Evolutionary conservation across 2,329 filamentous ascomycete genomes (phyloP), one percentile per base, ranked within the genome.

Genomic region (Botrytis aclada): DNA sequence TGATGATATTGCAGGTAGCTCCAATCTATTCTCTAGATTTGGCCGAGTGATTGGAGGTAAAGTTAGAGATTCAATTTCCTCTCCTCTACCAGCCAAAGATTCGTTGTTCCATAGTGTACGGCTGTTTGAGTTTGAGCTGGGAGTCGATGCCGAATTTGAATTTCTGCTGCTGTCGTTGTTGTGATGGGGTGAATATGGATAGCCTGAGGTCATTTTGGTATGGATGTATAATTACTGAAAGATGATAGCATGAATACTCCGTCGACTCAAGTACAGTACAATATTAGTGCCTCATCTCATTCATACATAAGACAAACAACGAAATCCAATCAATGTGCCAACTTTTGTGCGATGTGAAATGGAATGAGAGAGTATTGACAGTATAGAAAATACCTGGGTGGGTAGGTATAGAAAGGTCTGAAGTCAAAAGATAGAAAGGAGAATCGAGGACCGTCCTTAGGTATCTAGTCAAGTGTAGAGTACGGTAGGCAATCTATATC

Each of bases 151-250:
- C 7, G 41, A 25, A 41, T 69, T 69, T 6, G 64, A 41, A 69
- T 66, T 43, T 29, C 62, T 54, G n/a, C 58, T 71, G n/a, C 66
- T 43, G 45, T 45, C 39, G 34, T 58, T 71, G 20, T 71, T 45
- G 45, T 71, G 16, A 51, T 37, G 12, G 43, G 39, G 66, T 45
- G 61, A 45, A 58, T 58, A 67, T 67, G 37, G 29, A 61, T 67
- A 72, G 62, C 61, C 61, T 58, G 61, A 66, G 61, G 70, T 58
- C 71, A 72, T 72, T 41, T 69, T 69, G 71, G 8, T 12, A 39
- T 37, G 39, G 41, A 43, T 29, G 51, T 32, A 29, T 18, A 39
- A 72, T 75, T 64, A 75, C 75, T 69, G 74, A 76, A 56, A 74
- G 73, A 37, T 58, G 34, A 71, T 61, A 47, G 66, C 47, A 45